Conservation (phyloP, 1,139 yeast species). For the Protomyces macrosporus region DNA sequence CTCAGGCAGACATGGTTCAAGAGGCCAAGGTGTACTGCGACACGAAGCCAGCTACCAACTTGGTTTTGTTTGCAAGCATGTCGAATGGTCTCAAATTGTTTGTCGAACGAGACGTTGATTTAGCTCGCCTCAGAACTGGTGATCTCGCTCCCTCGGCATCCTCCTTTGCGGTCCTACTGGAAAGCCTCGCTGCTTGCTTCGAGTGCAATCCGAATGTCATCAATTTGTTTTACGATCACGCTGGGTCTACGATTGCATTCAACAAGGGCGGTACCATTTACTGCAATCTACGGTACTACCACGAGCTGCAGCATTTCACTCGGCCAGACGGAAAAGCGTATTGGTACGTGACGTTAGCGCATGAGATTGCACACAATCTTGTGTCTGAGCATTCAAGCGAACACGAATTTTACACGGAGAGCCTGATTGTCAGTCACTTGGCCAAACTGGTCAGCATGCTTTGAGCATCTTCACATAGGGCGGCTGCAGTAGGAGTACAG, state of each 20-base stretch:
- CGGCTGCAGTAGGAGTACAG: too few relatives aligned
- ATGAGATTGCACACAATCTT: constrained; percentile 44
- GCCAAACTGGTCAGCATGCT: background rate
- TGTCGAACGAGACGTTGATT: background rate
- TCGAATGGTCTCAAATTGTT: constrained; percentile 12
- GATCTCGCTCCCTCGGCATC: background rate
- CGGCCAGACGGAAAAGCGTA: constrained; percentile 17
- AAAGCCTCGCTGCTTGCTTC: constrained; percentile 31
- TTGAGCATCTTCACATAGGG: too few relatives aligned
- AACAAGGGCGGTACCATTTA: constrained; percentile 41
- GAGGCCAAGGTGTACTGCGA: constrained; percentile 25
- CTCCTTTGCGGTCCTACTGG: constrained; percentile 26
- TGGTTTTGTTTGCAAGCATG: constrained; percentile 2
- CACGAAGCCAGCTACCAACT: constrained; percentile 5
- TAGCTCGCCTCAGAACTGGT: background rate
- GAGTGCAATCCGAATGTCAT: constrained; percentile 32
- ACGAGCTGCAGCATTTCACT: constrained; percentile 28
- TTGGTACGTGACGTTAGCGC: constrained; percentile 44
- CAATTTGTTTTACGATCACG: constrained; percentile 37
- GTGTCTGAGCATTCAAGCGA: constrained; percentile 40
- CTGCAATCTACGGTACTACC: constrained; percentile 40
- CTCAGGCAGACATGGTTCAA: background rate
- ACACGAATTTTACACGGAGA: constrained; percentile 41
- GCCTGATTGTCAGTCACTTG: constrained; percentile 10
- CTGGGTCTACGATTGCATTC: constrained; percentile 39